Conservation (phyloP, 1,284 basidiomycete species). For the Vanrija sp. region DNA sequence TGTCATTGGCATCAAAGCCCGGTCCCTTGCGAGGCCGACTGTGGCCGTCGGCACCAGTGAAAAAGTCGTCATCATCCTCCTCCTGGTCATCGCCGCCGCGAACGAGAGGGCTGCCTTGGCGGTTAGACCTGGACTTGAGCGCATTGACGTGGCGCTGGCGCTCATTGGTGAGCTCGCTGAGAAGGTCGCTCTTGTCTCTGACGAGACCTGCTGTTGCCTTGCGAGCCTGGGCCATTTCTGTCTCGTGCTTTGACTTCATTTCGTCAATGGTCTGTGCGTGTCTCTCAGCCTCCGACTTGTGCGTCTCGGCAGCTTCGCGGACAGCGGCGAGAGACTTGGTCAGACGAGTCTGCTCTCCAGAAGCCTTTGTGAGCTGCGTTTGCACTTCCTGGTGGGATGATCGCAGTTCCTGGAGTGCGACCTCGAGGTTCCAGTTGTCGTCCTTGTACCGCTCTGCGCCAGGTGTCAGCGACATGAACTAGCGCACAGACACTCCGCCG, state of each 20-base stretch:
- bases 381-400: conserved; percentile 67
- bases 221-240: conserved; percentile 83
- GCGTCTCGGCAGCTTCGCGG: conserved; percentile 73
- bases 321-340: conserved; percentile 68
- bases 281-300: conserved; percentile 81
- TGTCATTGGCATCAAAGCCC: conserved; percentile 58
- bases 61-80: conserved; percentile 65
- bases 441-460: conserved; percentile 74
- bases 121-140: conserved; percentile 30
- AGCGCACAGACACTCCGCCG: background rate
- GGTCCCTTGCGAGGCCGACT: conserved; percentile 60
- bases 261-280: conserved; percentile 64
- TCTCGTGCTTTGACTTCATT: conserved; percentile 82
- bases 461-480: background rate
- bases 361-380: conserved; percentile 63
- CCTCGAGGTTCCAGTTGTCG: conserved; percentile 98
- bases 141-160: conserved; percentile 51
- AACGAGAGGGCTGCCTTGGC: conserved; percentile 48
- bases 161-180: conserved; percentile 69
- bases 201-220: conserved; percentile 81
- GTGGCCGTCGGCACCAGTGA: conserved; percentile 55
- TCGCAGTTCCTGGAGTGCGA: conserved; percentile 81
- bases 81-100: conserved; percentile 55
- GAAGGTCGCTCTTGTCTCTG: conserved; percentile 87
- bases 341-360: conserved; percentile 77